Conservation (phyloP, 2,329 filamentous ascomycete genomes). For the Ceratocystis destructans region DNA sequence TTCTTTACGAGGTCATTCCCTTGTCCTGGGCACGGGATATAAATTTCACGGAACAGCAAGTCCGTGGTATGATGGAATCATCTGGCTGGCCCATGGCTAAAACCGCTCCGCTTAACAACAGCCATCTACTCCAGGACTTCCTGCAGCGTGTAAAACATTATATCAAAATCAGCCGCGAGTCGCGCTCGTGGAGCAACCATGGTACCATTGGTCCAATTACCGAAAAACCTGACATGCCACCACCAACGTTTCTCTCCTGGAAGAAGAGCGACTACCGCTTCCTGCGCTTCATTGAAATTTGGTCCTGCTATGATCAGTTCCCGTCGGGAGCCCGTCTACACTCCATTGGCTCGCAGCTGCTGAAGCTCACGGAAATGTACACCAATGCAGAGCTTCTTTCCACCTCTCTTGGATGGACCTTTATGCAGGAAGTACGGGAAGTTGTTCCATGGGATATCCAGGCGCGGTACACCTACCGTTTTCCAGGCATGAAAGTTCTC, state of each 20-base stretch:
- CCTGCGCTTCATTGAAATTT: conserved; percentile 56
- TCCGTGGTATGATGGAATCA: conserved; percentile 22
- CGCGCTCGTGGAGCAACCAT: conserved; percentile 35
- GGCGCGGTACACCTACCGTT: conserved; percentile 44
- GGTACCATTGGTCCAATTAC: conserved; percentile 32
- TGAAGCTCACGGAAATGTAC: conserved; percentile 51
- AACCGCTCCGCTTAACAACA: conserved; percentile 17
- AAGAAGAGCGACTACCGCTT: conserved; percentile 39
- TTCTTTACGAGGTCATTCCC: conserved; percentile 45
- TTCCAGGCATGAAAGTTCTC: conserved; percentile 31
- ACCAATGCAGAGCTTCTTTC: conserved; percentile 34
- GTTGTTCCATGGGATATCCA: conserved; percentile 58
- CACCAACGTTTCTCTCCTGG: conserved; percentile 28
- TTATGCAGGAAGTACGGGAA: conserved; percentile 63
- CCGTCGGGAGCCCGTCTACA: conserved; percentile 38
- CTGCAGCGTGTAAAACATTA: conserved; percentile 34
- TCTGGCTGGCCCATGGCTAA: conserved; percentile 19
- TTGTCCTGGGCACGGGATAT: conserved; percentile 25
- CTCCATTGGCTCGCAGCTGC: conserved; percentile 48
- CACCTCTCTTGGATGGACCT: conserved; percentile 42
- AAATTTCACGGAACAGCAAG: conserved; percentile 25
- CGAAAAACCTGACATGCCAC: neutral
- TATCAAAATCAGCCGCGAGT: conserved; percentile 39
- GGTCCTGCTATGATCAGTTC: conserved; percentile 46
- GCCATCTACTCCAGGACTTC: conserved; percentile 31